Evolutionary conservation across 352 stramenopile species (phyloP).

Genomic region (Phytophthora cryptogea): DNA sequence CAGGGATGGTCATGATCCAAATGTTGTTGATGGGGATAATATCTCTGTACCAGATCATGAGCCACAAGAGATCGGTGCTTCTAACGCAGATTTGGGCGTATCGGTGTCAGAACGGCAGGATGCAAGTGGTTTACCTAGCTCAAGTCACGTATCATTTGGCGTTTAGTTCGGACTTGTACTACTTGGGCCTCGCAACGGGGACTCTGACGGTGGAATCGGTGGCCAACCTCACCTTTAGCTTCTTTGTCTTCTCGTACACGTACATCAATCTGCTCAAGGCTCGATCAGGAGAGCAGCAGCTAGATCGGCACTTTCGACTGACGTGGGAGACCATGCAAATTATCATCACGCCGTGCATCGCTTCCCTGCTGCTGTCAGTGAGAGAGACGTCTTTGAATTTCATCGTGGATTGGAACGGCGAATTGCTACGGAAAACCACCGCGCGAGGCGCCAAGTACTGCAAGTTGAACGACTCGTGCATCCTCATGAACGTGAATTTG

Average conservation of each 20-base stretch:
- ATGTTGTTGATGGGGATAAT: slow-evolving; percentile 37
- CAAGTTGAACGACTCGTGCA: slow-evolving; percentile 31
- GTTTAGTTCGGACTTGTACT: slow-evolving; percentile 30
- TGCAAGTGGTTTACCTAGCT: slow-evolving; percentile 29
- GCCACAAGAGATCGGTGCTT: slow-evolving; percentile 33
- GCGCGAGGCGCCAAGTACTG: slow-evolving; percentile 28
- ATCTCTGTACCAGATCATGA: slow-evolving; percentile 37
- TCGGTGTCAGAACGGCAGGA: slow-evolving; percentile 30
- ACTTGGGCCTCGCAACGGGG: slow-evolving; percentile 28
- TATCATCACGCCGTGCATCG: slow-evolving; percentile 14
- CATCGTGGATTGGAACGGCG: slow-evolving; percentile 30
- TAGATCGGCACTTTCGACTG: slow-evolving; percentile 34
- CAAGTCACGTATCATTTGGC: slow-evolving; percentile 33
- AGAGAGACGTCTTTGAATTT: slow-evolving; percentile 13
- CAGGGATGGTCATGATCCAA: slow-evolving; percentile 31
- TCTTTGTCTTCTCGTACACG: slow-evolving; percentile 37
- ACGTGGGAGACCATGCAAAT: slow-evolving; percentile 36
- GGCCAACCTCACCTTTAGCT: slow-evolving; percentile 30
- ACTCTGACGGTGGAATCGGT: slow-evolving; percentile 29
- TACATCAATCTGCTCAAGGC: slow-evolving; percentile 34
- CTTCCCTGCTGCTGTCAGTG: slow-evolving; percentile 6
- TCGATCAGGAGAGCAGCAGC: slow-evolving; percentile 20
- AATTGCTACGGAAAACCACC: slow-evolving; percentile 37
- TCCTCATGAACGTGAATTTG: slow-evolving; percentile 31
- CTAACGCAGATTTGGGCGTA: slow-evolving; percentile 44